Conservation (phyloP, 768 basidiomycete species). For the Lactarius sanguifluus region DNA sequence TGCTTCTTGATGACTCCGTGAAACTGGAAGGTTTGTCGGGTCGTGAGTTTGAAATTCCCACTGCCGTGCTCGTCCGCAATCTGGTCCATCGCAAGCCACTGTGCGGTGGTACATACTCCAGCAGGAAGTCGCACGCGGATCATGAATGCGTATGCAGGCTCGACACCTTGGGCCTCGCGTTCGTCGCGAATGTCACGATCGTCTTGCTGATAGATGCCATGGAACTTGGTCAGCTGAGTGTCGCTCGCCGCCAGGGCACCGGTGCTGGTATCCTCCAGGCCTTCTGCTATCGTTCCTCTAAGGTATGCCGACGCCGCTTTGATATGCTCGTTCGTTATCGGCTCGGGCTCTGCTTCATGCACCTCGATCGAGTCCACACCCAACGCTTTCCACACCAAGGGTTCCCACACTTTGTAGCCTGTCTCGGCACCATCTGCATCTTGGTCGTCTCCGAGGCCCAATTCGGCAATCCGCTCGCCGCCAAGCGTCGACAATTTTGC, state of each 20-base stretch:
- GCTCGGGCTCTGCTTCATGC: slow-evolving; percentile 89
- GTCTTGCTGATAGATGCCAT: slow-evolving; percentile 95
- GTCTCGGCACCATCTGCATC: slow-evolving; percentile 96
- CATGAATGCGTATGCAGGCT: slow-evolving; percentile 98
- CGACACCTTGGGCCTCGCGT: slow-evolving; percentile 85
- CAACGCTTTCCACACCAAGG: slow-evolving; percentile 87
- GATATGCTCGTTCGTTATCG: slow-evolving; percentile 99
- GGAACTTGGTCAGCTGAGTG: slow-evolving; percentile 96
- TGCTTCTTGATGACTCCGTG: slow-evolving; percentile 98
- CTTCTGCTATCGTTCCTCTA: slow-evolving; percentile 93
- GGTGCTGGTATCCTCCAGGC: slow-evolving; percentile 79
- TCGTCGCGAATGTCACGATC: slow-evolving; percentile 99
- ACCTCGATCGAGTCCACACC: slow-evolving; percentile 90
- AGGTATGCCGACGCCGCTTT: slow-evolving; percentile 94
- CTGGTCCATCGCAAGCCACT: slow-evolving; percentile 95
- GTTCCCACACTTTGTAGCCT: slow-evolving; percentile 97
- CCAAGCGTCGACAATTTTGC: slow-evolving; percentile 75
- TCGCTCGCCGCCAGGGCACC: slow-evolving; percentile 91
- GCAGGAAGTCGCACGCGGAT: slow-evolving; percentile 96
- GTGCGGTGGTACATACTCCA: slow-evolving; percentile 86
- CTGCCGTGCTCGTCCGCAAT: slow-evolving; percentile 95
- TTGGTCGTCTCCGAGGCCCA: slow-evolving; percentile 95
- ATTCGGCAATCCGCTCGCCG: slow-evolving; percentile 64
- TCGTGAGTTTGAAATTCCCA: slow-evolving; percentile 95
- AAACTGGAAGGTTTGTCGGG: slow-evolving; percentile 98